Evolutionary conservation across 2,329 filamentous ascomycete species (phyloP).

Genomic region (Saccharata proteae): DNA sequence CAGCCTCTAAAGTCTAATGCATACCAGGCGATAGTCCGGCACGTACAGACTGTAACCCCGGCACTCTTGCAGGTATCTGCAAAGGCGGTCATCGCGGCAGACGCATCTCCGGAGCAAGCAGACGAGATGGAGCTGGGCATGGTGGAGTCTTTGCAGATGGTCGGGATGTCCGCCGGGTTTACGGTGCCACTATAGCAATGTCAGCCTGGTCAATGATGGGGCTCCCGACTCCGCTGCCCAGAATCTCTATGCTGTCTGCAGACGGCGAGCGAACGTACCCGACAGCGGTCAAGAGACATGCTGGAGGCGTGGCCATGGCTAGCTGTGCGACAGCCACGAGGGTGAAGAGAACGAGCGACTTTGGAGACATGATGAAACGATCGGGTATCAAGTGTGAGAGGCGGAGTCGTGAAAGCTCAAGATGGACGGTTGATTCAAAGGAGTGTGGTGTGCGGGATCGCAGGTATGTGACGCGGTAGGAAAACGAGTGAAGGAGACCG

Average conservation of each 20-base stretch:
- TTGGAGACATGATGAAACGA: conserved; percentile 10
- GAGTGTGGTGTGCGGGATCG: too few relatives aligned
- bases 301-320: conserved; percentile 9
- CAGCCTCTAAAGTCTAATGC: background rate
- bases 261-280: conserved; percentile 4
- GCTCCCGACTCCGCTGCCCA: background rate
- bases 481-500: too few relatives aligned
- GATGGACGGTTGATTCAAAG: too few relatives aligned
- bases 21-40: background rate
- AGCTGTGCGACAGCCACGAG: conserved; percentile 10
- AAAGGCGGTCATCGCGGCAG: conserved; percentile 8
- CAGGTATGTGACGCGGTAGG: too few relatives aligned
- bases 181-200: background rate
- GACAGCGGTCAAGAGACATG: conserved; percentile 10
- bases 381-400: too few relatives aligned
- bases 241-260: too few relatives aligned
- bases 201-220: background rate
- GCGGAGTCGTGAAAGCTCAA: too few relatives aligned
- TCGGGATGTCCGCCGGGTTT: conserved; percentile 9
- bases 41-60: conserved; percentile 7
- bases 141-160: conserved; percentile 9
- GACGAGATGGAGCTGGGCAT: conserved; percentile 3
- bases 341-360: conserved; percentile 9
- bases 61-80: conserved; percentile 8
- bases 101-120: conserved; percentile 5